These are phyloP conservation scores for Withania somnifera DNA, from an alignment of 305 asterid genomes.

Conservation along the genomic window DNA sequence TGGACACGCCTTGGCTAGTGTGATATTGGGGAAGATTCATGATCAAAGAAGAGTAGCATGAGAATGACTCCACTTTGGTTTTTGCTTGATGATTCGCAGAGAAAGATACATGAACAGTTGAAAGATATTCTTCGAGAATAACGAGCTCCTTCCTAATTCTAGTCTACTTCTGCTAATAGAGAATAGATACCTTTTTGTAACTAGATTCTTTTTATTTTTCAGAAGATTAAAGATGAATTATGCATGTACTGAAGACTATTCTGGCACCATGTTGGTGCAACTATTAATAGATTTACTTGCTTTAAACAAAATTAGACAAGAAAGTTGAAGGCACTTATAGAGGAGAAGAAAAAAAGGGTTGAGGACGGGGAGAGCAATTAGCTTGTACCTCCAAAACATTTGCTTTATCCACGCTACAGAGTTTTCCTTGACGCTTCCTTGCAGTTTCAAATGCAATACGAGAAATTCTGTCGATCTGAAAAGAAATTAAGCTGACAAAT, in stretches of 20 bases:
- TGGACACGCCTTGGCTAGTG: background rate
- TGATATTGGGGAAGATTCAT: background rate
- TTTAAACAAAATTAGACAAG: background rate
- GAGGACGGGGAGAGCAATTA: background rate
- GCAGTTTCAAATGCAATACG: slow-evolving; percentile 56
- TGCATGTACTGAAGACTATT: background rate
- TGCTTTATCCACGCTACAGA: slow-evolving; percentile 96
- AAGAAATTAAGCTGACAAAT: slow-evolving; percentile 1
- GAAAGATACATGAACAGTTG: background rate
- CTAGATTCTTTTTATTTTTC: background rate
- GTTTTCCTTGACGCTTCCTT: slow-evolving; percentile 53
- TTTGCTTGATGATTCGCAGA: background rate
- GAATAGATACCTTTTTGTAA: background rate
- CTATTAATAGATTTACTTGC: background rate
- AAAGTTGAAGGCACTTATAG: background rate
- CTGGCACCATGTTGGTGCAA: background rate
- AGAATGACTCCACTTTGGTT: background rate
- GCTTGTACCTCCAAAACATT: slow-evolving; percentile 85
- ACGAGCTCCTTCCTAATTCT: background rate
- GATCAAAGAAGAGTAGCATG: background rate
- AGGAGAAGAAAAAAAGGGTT: background rate
- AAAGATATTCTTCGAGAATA: background rate
- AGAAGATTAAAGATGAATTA: background rate
- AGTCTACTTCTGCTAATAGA: background rate
- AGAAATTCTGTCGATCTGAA: slow-evolving; percentile 94